Percentiles rank a stretch among this genome's conserved stretches.
Conservation (phyloP, 2,329 filamentous ascomycete species). For the Ramularia endophylla region DNA sequence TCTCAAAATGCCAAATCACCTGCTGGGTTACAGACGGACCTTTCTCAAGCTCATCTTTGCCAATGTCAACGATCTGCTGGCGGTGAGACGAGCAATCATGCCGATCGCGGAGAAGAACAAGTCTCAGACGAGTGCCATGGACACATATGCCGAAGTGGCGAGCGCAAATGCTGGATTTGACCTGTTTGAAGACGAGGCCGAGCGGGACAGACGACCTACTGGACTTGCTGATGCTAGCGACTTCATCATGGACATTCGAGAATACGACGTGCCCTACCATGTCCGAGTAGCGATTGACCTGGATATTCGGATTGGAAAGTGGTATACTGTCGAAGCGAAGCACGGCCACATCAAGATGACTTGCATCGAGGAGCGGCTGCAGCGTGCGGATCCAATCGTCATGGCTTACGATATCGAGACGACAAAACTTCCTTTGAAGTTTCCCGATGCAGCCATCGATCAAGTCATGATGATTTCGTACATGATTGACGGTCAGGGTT, state of each 20-base stretch:
- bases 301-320: slow-evolving; percentile 95
- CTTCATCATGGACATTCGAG: slow-evolving; percentile 96
- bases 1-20: slow-evolving; percentile 73
- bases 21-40: slow-evolving; percentile 81
- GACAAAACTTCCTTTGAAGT: slow-evolving; percentile 90
- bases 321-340: slow-evolving; percentile 94
- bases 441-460: slow-evolving; percentile 88
- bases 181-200: slow-evolving; percentile 87
- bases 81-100: slow-evolving; percentile 76
- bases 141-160: slow-evolving; percentile 97
- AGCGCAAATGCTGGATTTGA: slow-evolving; percentile 80
- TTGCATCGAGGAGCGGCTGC: slow-evolving; percentile 79
- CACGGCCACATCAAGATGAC: slow-evolving; percentile 80
- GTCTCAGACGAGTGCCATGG: slow-evolving; percentile 93
- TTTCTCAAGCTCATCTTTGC: slow-evolving; percentile 83
- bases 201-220: slow-evolving; percentile 73
- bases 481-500: slow-evolving; percentile 99
- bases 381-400: slow-evolving; percentile 92
- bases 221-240: slow-evolving; percentile 81
- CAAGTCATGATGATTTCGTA: slow-evolving; percentile 99
- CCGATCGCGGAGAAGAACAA: slow-evolving; percentile 95
- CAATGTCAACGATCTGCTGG: slow-evolving; percentile 80
- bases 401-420: slow-evolving; percentile 99
- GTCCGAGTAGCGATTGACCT: slow-evolving; percentile 93
- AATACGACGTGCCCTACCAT: slow-evolving; percentile 99